A percentile compares a stretch with the other conserved stretches of the same genome.
These are phyloP conservation scores for Saturnispora halmiae DNA, from an alignment of 805 yeast genomes.

Conservation along the genomic window DNA sequence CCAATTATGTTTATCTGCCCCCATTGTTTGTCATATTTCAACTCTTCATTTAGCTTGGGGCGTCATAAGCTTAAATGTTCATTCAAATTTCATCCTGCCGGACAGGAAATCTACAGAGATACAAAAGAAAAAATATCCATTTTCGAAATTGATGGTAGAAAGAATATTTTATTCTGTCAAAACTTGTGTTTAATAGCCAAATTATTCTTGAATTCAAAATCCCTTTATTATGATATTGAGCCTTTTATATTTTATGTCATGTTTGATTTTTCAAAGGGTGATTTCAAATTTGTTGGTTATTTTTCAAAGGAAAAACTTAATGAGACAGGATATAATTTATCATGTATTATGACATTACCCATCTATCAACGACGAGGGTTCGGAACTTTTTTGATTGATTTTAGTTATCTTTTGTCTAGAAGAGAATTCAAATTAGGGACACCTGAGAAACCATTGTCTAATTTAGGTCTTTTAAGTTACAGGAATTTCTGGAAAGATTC, in stretches of 20 bases:
- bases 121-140: conserved; percentile 47
- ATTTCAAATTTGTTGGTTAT: conserved; percentile 83
- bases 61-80: conserved; percentile 75
- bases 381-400: conserved; percentile 81
- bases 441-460: conserved; percentile 91
- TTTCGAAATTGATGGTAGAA: conserved; percentile 91
- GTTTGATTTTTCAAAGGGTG: conserved; percentile 49
- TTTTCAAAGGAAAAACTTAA: conserved; percentile 82
- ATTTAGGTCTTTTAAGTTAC: conserved; percentile 77
- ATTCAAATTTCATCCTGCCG: conserved; percentile 66
- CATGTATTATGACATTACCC: conserved; percentile 87
- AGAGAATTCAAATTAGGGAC: conserved; percentile 77
- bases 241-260: conserved; percentile 86
- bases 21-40: conserved; percentile 71
- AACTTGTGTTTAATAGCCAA: conserved; percentile 85
- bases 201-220: conserved; percentile 80
- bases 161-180: conserved; percentile 74
- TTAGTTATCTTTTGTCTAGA: conserved; percentile 71
- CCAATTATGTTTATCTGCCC: conserved; percentile 69
- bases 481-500: conserved; percentile 77
- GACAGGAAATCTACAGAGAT: conserved; percentile 81
- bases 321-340: conserved; percentile 69
- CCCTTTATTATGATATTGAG: conserved; percentile 89
- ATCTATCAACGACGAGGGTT: conserved; percentile 80
- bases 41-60: conserved; percentile 52